phyloP scores from a whole-genome alignment of 305 asterid genomes.

The Fraxinus sp. region DNA sequence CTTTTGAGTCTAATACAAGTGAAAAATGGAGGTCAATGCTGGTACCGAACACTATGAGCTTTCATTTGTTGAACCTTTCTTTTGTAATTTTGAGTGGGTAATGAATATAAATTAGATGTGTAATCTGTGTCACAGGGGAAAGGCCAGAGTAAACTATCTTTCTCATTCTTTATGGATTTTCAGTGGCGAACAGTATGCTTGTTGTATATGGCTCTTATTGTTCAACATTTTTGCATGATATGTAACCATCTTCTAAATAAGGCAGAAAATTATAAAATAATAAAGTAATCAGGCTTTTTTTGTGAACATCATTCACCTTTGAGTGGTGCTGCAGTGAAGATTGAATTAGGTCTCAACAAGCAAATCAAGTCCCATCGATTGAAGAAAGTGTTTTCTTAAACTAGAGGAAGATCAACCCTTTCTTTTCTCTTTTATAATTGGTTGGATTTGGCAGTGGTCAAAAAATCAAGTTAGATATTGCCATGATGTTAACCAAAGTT shows the following conservation, averaged over 20 bases:
- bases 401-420: background rate
- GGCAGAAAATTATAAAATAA: background rate
- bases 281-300: background rate
- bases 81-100: background rate
- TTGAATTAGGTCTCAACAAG: background rate
- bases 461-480: background rate
- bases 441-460: constrained; percentile 13
- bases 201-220: background rate
- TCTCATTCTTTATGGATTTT: background rate
- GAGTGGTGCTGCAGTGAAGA: background rate
- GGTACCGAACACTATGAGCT: background rate
- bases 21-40: background rate
- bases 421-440: constrained; percentile 5
- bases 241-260: background rate
- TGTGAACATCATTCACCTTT: background rate
- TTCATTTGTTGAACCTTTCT: background rate
- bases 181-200: background rate
- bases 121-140: background rate
- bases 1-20: background rate
- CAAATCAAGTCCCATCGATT: background rate
- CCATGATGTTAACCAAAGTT: background rate
- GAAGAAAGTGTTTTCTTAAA: background rate
- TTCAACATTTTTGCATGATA: background rate
- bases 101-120: background rate
- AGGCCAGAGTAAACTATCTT: background rate